Base-by-base conservation (phyloP, 1,284 basidiomycete genomes). In the Cutaneotrichosporon spelunceum region DNA sequence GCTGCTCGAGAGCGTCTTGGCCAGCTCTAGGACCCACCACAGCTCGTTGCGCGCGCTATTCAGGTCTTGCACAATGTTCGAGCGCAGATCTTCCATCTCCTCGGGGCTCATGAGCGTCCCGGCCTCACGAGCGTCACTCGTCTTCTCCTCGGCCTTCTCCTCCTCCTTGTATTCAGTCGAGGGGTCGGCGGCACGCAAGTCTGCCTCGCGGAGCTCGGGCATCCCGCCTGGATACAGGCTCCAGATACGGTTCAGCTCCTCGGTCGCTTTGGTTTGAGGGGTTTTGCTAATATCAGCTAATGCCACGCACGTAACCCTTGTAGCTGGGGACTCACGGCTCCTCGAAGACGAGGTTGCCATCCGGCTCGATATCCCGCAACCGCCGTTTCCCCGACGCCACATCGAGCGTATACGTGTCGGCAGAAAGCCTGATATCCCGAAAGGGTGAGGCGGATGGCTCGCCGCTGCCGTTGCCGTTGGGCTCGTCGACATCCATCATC, bases 41-140 rank as follows among this genome's bases (percentile, higher is more conserved):
- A 78, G 65, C 64, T 78, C 75, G 53, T 77, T 76, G 5, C 74
- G 70, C 11, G 75, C 74, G 36, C 68, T 65, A 71, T 77, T 77
- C 24, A 78, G 65, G 42, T 74, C 69, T 14, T 55, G 49, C 33
- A 61, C 70, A 8, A 78, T 63, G 7, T 69, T 68, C 1, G 67
- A 66, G 1, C 76, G 68, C 54, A 78, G 58, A 27, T 66, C 52
- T 56, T 70, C 70, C 76, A 78, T 78, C 10, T 72, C 74, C 9
- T 74, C 70, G 4, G 58, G 66, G 10, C 53, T 63, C 69, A 76
- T 72, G 47, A 71, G 66, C 36, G 60, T 61, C 24, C 61, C 64
- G 27, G 48, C 34, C 44, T 71, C 67, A 3, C 61, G 49, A 26
- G 50, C 56, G 33, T 61, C 66, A n/a, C 48, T 53, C 4, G 11